Base-by-base conservation (phyloP, 1,284 basidiomycete species). In the Ustilago esculenta region DNA sequence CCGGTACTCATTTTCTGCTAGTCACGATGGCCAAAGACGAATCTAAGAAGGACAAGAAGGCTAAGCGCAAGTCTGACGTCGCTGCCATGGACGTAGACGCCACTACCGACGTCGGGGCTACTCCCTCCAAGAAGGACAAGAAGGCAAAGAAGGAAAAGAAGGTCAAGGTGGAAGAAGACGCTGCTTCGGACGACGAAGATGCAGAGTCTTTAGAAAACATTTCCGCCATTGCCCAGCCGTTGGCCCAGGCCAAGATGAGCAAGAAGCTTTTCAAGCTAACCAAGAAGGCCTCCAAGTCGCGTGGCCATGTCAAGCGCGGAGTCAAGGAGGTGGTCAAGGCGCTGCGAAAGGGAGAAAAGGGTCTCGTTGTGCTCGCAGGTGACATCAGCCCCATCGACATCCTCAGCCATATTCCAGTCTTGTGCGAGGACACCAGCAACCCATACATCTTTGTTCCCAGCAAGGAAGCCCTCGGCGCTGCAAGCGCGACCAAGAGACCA, bases 341-440 rank as follows among this genome's bases (percentile, higher is more conserved):
- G 5, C 61, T 81, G 5, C 69, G 77, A 27, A 81, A 81, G 63
- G 74, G 73, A 15, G 80, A 81, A 30, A 81, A 81, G 59, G 80
- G 79, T 9, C 85, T 99, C 21, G 88, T 98, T 39, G 85, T 99
- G 53, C 88, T 99, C 54, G 96, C 96, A 5, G 94, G 91, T 36
- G 96, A 98, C 84, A 98, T 98, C 81, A 94, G 91, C 43, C 96
- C 96, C 21, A 90, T 98, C 77, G 96, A 99, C 84, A 97, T 99
- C 74, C 91, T 98, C 75, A 94, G 93, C 20, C 96, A 98, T 84
- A 86, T 99, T 52, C 96, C 96, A 14, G 86, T 98, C 27, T 85
- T 98, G 77, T 91, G 92, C 55, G 96, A 99, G 84, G 96, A 99
- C 82, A 90, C 92, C 6, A 87, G 89, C 45, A 91, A 97, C 79